These are phyloP conservation scores for Tausonia pullulans DNA, from an alignment of 1,284 basidiomycete species.

Conservation along the genomic window DNA sequence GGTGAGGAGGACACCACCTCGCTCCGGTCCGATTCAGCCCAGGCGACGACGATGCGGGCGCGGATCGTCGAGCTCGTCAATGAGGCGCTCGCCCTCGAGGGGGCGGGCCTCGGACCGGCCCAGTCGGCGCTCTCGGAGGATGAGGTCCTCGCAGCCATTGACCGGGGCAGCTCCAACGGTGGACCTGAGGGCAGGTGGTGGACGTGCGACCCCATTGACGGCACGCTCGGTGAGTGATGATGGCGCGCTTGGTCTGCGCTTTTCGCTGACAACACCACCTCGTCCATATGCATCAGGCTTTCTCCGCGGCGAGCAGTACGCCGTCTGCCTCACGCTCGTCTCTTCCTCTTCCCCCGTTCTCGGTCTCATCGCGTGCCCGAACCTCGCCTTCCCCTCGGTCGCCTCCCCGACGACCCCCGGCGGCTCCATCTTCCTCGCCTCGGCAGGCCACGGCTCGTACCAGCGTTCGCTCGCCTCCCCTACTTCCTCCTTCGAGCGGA, in stretches of 20 bases:
- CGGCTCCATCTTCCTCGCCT: constrained; percentile 72
- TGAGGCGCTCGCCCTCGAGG: constrained; percentile 49
- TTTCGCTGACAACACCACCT: constrained; percentile 66
- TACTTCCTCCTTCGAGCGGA: constrained; percentile 27
- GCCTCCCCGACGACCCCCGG: constrained; percentile 39
- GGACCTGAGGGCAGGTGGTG: constrained; percentile 49
- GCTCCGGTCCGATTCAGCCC: constrained; percentile 46
- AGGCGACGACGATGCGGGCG: constrained; percentile 43
- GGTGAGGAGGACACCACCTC: constrained; percentile 92
- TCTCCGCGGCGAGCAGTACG: constrained; percentile 91
- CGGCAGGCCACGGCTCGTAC: constrained; percentile 38
- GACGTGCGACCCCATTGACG: constrained; percentile 40
- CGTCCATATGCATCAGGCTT: constrained; percentile 89
- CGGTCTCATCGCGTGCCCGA: constrained; percentile 92
- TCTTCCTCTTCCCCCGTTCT: constrained; percentile 72
- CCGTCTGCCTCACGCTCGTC: constrained; percentile 86
- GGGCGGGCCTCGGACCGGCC: constrained; percentile 39
- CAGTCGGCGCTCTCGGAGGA: constrained; percentile 40
- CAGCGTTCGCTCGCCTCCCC: constrained; percentile 21
- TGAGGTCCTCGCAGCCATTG: constrained; percentile 71
- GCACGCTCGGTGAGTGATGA: constrained; percentile 23
- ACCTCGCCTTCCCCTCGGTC: constrained; percentile 44
- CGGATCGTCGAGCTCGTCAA: constrained; percentile 76
- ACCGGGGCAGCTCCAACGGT: constrained; percentile 70
- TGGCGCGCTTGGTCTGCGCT: neutral